Evolutionary conservation across 2,329 filamentous ascomycete genomes (phyloP).

Genomic region (Hortaea werneckii): DNA sequence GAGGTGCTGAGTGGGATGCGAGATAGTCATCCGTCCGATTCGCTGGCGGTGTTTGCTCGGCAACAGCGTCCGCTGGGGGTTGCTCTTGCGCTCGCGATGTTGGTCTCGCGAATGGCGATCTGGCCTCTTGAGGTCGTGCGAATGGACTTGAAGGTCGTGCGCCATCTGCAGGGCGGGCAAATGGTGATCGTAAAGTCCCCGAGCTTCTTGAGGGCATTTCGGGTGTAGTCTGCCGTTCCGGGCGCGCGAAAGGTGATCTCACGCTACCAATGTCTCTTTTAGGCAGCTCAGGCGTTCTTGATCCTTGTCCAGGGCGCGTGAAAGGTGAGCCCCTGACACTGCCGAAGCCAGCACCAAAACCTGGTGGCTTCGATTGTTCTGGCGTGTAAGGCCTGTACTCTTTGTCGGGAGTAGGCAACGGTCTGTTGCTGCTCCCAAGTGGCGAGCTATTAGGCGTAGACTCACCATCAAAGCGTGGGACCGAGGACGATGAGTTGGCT

Average conservation of each 20-base stretch:
- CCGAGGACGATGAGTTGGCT: slow-evolving; percentile 4
- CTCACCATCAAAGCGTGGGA: slow-evolving; percentile 5
- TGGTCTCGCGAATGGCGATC: too few species aligned
- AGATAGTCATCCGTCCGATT: slow-evolving; percentile 49
- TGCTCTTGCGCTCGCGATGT: too few species aligned
- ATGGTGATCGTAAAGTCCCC: background rate
- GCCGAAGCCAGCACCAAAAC: background rate
- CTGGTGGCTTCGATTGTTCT: background rate
- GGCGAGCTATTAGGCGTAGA: slow-evolving; percentile 10
- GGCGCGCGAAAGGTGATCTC: background rate
- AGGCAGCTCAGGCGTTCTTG: background rate
- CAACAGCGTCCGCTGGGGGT: background rate
- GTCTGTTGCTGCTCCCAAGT: slow-evolving; percentile 14
- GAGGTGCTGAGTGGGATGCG: slow-evolving; percentile 41
- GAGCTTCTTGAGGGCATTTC: background rate
- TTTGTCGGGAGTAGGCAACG: slow-evolving; percentile 17
- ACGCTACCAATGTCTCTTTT: background rate
- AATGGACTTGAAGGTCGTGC: background rate
- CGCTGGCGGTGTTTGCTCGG: too few species aligned
- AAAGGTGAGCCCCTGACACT: background rate
- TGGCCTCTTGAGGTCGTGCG: background rate
- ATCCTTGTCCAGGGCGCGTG: background rate
- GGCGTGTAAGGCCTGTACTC: slow-evolving; percentile 14
- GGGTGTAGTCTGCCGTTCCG: background rate
- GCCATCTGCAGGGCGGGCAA: background rate